Base-by-base conservation (phyloP, 106 monocot genomes). In the Chionographis japonica region DNA sequence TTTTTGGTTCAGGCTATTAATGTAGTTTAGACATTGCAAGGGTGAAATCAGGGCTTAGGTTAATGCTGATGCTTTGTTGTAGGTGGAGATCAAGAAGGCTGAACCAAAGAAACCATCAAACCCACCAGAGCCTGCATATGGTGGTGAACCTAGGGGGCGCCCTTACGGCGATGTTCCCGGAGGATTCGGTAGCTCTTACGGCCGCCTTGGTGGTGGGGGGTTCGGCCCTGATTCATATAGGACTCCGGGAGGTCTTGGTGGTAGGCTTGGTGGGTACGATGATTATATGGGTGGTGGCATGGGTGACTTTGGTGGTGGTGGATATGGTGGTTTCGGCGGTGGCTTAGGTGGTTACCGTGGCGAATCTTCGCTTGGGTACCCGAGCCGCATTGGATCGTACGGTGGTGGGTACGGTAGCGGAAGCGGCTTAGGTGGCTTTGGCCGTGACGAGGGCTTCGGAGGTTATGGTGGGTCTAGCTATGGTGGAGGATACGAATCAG, bases 61-160 rank as follows among this genome's bases (percentile, higher is more conserved):
- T 27, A 27, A 0, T 27, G 27, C 27, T 27, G 27, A 27, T 46
- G 9, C 9, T 46, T 46, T 46, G 46, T 77, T 84, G 68, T 82
- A 94, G 94, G 94, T 94, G 72, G 94, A 94, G 87, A 83, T 94
- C 81, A 94, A 94, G 90, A 94, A 94, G 72, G 94, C 94, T 73
- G 94, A 94, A 82, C 94, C 94, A 82, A 94, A 94, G 87, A 94
- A 90, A 78, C 60, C 86, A 58, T 77, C 78, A 78, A 86, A 78
- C 63, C 78, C 69, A 56, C 71, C 74, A n/a, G 59, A 68, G 36
- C 64, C 74, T 69, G 71, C 83, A 60, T 90, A 68, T 73, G 73
- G 53, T 84, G 82, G 83, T 37, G 77, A 83, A 66, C 60, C 52
- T 86, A 90, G 85, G 74, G 51, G 20, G 40, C 80, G 75, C 56